phyloP scores from a whole-genome alignment of 108 stramenopile genomes.

The Nannochloropsis oceanica region DNA sequence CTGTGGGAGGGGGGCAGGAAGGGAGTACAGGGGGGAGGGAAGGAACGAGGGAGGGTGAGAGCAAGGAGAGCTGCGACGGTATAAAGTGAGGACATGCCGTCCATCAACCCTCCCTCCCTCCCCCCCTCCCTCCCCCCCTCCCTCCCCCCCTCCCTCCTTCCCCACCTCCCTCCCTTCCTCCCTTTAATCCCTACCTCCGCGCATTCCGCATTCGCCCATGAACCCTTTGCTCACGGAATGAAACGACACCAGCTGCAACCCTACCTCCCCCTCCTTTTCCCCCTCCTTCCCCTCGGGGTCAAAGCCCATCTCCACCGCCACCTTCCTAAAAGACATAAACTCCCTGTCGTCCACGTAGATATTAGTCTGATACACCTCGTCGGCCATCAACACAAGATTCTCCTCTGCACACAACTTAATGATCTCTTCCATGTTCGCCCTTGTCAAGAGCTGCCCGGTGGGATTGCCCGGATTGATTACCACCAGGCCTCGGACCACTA shows the following conservation, averaged over 20 bases:
- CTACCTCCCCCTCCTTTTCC: conserved; percentile 31
- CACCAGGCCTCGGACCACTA: conserved; percentile 51
- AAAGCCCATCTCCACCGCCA: conserved; percentile 41
- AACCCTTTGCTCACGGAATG: conserved; percentile 82
- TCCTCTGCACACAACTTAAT: conserved; percentile 58
- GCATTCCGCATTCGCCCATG: conserved; percentile 79
- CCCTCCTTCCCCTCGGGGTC: conserved; percentile 11
- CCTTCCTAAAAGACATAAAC: conserved; percentile 66
- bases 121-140: not conserved
- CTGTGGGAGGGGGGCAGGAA: conserved; percentile 1
- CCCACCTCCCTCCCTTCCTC: not conserved
- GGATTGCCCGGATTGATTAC: conserved; percentile 94
- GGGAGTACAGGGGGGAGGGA: not conserved
- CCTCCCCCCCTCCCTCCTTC: not conserved
- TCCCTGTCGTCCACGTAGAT: conserved; percentile 54
- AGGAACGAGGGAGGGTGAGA: too few relatives aligned
- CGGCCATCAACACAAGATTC: conserved; percentile 65
- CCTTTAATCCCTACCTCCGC: conserved; percentile 39
- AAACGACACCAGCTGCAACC: conserved; percentile 72
- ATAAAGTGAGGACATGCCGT: not conserved
- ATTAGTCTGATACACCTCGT: conserved; percentile 90
- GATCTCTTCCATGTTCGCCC: conserved; percentile 58
- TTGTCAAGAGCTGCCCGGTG: conserved; percentile 64
- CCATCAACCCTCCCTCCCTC: not conserved
- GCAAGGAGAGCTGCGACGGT: not conserved